These are phyloP conservation scores for Cladosporium halotolerans DNA, from an alignment of 2,329 filamentous ascomycete genomes.

Conservation along the genomic window DNA sequence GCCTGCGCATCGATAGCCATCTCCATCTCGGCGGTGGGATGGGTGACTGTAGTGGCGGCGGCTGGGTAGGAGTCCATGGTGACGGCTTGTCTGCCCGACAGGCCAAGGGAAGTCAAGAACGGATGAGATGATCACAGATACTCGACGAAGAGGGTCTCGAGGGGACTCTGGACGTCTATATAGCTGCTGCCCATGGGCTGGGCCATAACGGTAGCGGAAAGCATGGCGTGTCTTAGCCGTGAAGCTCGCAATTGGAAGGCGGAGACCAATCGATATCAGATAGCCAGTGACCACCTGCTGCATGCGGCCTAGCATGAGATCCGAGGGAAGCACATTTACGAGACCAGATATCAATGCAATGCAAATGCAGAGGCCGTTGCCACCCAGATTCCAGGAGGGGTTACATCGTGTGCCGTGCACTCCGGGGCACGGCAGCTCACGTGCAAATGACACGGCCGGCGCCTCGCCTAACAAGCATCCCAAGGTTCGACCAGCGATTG, in stretches of 20 bases:
- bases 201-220: too few relatives aligned
- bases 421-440: not conserved
- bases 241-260: not conserved
- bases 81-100: not conserved
- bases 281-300: not conserved
- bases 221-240: not conserved
- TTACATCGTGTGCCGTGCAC: not conserved
- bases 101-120: not conserved
- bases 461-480: not conserved
- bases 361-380: not conserved
- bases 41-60: not conserved
- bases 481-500: not conserved
- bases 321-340: not conserved
- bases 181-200: too few relatives aligned
- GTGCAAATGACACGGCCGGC: not conserved
- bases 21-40: conserved; percentile 5
- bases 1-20: conserved; percentile 8
- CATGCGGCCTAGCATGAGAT: not conserved
- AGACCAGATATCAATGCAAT: too few relatives aligned
- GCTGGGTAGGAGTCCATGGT: conserved; percentile 8
- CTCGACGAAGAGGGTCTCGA: not conserved
- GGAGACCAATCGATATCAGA: not conserved
- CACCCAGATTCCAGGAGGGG: not conserved
- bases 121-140: not conserved
- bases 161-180: too few relatives aligned